Conservation (phyloP, 352 stramenopile species). For the Phytophthora aleatoria region DNA sequence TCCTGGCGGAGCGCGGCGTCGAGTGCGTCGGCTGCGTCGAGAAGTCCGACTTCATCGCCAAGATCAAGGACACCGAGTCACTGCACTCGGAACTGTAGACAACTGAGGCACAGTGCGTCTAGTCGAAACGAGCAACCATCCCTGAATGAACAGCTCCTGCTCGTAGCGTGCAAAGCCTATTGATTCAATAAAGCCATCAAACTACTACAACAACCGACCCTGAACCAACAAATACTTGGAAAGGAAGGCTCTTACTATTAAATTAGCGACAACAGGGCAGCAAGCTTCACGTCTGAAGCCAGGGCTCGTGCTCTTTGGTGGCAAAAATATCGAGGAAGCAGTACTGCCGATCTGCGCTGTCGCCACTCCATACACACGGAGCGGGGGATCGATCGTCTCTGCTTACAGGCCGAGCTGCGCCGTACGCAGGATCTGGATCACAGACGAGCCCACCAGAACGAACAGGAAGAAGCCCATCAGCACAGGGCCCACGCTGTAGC, state of each 20-base stretch:
- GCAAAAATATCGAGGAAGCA: slow-evolving; percentile 1
- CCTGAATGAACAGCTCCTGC: neutral
- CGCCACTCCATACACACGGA: slow-evolving; percentile 11
- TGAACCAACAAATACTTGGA: neutral
- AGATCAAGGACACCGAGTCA: slow-evolving; percentile 92
- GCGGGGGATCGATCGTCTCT: neutral
- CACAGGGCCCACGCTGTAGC: slow-evolving; percentile 78
- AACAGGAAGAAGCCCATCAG: slow-evolving; percentile 90
- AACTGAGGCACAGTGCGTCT: slow-evolving; percentile 5
- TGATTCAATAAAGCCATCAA: slow-evolving; percentile 36
- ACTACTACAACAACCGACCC: slow-evolving; percentile 5
- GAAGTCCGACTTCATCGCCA: slow-evolving; percentile 95
- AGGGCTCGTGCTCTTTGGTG: neutral
- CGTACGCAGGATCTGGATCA: slow-evolving; percentile 87
- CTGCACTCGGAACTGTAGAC: slow-evolving; percentile 83
- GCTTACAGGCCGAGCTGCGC: slow-evolving; percentile 75
- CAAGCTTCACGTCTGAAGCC: neutral
- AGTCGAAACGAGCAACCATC: slow-evolving; percentile 3
- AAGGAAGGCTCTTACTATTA: slow-evolving; percentile 32
- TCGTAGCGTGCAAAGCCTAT: slow-evolving; percentile 14
- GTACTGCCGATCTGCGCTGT: slow-evolving; percentile 5
- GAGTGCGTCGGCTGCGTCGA: slow-evolving; percentile 94
- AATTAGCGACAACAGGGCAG: slow-evolving; percentile 30
- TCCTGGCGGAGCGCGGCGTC: slow-evolving; percentile 91
- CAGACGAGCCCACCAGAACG: slow-evolving; percentile 84